phyloP scores from a whole-genome alignment of 331 rosid genomes.

The Malus hybrid region DNA sequence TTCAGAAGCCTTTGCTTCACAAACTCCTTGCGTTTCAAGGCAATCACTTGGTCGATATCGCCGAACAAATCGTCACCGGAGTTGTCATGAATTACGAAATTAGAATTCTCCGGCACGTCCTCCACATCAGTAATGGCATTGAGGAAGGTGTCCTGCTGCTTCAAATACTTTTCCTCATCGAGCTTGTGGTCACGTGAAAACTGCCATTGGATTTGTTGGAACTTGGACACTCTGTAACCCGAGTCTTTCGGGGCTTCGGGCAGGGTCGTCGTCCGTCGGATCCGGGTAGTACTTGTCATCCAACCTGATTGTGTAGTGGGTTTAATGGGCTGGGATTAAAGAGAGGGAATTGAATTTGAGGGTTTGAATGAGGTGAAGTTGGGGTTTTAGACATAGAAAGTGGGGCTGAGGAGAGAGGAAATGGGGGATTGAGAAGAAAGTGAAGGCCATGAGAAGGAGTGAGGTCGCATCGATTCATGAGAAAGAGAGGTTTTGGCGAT shows the following conservation, averaged over 20 bases:
- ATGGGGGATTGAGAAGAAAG: conserved; percentile 41
- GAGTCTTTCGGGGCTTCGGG: conserved; percentile 70
- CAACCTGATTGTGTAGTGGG: conserved; percentile 42
- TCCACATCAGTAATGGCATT: conserved; percentile 74
- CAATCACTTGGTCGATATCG: conserved; percentile 78
- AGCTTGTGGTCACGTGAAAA: conserved; percentile 64
- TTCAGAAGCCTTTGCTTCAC: conserved; percentile 74
- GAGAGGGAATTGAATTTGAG: conserved; percentile 10
- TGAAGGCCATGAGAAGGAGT: conserved; percentile 46
- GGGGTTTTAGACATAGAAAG: conserved; percentile 22
- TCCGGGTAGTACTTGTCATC: conserved; percentile 70
- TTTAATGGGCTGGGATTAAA: conserved; percentile 11
- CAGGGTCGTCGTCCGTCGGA: conserved; percentile 75
- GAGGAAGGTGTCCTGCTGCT: conserved; percentile 70
- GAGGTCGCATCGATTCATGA: not conserved
- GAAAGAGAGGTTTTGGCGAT: not conserved
- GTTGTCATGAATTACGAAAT: conserved; percentile 6
- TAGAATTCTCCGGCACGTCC: conserved; percentile 44
- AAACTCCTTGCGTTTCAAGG: conserved; percentile 80
- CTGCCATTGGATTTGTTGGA: conserved; percentile 67
- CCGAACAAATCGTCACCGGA: conserved; percentile 71
- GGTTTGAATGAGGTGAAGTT: conserved; percentile 10
- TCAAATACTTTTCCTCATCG: conserved; percentile 58
- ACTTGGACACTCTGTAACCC: conserved; percentile 65
- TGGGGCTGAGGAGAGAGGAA: conserved; percentile 26